phyloP scores from a whole-genome alignment of 2,329 filamentous ascomycete species.

The Fusarium gaditjirri region DNA sequence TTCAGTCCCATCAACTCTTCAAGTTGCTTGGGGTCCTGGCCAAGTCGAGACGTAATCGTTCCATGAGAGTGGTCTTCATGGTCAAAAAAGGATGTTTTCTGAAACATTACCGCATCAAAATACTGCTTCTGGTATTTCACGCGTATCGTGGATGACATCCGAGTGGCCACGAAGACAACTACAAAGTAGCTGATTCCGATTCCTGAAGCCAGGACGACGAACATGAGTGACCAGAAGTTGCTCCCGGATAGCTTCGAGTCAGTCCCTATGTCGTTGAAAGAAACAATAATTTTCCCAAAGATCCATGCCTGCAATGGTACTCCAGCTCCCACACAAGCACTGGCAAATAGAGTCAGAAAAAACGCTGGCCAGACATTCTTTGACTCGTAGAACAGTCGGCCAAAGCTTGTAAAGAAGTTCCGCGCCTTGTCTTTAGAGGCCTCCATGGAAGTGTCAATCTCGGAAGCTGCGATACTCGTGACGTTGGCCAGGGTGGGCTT shows the following conservation, averaged over 20 bases:
- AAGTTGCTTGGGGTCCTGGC: slow-evolving; percentile 67
- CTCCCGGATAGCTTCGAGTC: slow-evolving; percentile 54
- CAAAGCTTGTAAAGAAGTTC: slow-evolving; percentile 64
- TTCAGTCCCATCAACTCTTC: slow-evolving; percentile 72
- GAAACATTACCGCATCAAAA: slow-evolving; percentile 67
- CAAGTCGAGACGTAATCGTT: slow-evolving; percentile 66
- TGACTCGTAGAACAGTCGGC: slow-evolving; percentile 67
- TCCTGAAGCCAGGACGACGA: slow-evolving; percentile 66
- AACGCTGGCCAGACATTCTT: slow-evolving; percentile 62
- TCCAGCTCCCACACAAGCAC: slow-evolving; percentile 56
- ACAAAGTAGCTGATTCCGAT: slow-evolving; percentile 64
- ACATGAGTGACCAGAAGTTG: slow-evolving; percentile 75
- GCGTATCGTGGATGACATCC: slow-evolving; percentile 60
- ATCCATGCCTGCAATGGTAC: slow-evolving; percentile 65
- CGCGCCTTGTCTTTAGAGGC: slow-evolving; percentile 48
- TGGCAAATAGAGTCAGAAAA: slow-evolving; percentile 58
- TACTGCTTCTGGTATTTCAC: slow-evolving; percentile 69
- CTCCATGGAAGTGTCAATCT: slow-evolving; percentile 42
- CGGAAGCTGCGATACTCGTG: slow-evolving; percentile 57
- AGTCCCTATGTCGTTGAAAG: slow-evolving; percentile 56
- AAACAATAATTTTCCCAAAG: slow-evolving; percentile 63
- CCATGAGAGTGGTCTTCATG: slow-evolving; percentile 68
- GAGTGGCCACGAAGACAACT: slow-evolving; percentile 52
- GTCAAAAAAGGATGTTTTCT: slow-evolving; percentile 71
- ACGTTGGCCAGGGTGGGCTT: slow-evolving; percentile 54